A percentile compares a stretch with the other conserved stretches of the same genome.
Conservation (phyloP, 1,284 basidiomycete species). For the Irpex lacteus region DNA sequence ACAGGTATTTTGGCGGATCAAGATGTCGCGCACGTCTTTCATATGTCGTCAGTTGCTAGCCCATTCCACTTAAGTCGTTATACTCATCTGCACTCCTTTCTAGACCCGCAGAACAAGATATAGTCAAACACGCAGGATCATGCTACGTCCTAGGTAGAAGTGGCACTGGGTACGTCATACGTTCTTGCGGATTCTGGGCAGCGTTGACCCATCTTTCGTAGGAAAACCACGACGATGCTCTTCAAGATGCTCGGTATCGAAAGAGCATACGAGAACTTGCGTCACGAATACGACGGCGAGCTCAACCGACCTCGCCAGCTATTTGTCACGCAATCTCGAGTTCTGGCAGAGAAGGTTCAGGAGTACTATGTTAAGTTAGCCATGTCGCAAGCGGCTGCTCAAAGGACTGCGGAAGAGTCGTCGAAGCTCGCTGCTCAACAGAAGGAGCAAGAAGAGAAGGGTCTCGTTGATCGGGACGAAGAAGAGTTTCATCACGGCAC, state of each 20-base stretch:
- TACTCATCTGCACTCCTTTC: not conserved
- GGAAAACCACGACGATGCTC: conserved; percentile 75
- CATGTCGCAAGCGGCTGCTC: conserved; percentile 42
- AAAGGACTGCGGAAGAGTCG: conserved; percentile 38
- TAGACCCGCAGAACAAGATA: conserved; percentile 56
- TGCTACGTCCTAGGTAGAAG: conserved; percentile 42
- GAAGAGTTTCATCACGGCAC: conserved; percentile 40
- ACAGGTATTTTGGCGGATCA: conserved; percentile 44
- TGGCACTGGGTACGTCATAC: conserved; percentile 14
- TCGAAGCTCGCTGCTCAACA: conserved; percentile 21
- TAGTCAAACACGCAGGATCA: conserved; percentile 55
- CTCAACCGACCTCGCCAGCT: conserved; percentile 55
- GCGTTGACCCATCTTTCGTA: conserved; percentile 25
- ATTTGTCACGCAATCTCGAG: conserved; percentile 69
- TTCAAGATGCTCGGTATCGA: conserved; percentile 73
- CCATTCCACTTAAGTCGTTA: conserved; percentile 26
- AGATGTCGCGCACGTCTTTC: conserved; percentile 49
- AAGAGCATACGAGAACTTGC: conserved; percentile 35
- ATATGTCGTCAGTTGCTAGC: conserved; percentile 45
- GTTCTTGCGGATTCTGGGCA: not conserved
- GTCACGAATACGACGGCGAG: not conserved
- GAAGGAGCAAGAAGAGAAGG: conserved; percentile 29
- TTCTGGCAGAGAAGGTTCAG: conserved; percentile 63
- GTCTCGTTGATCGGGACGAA: conserved; percentile 49
- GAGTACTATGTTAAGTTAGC: conserved; percentile 59